Base-by-base conservation (phyloP, 129 eudicot genomes). In the Sambucus nigra region DNA sequence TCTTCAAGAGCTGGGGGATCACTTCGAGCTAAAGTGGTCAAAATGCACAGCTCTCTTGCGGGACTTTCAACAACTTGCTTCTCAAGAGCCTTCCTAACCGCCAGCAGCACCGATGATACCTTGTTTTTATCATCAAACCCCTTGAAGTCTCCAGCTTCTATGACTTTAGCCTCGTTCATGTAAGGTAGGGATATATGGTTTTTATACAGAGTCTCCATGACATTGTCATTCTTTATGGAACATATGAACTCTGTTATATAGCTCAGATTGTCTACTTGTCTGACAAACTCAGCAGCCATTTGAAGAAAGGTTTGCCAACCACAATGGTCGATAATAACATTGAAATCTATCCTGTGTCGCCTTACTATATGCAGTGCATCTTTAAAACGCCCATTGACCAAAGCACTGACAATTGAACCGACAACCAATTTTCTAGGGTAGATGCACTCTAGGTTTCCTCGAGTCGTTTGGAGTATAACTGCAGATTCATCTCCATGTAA, bases 1-100 rank as follows among this genome's bases (percentile, higher is more conserved):
- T 91, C 87, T 78, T 91, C 99, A 54, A 91, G 83, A 53, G 73
- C 83, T 12, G 95, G 99, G 5, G 95, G 99, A 42, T 80, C 94
- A 64, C 81, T 85, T 64, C 80, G 82, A 42, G 99, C 99, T 74
- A 85, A 80, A 53, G 99, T 91, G 52, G 99, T 91, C 73, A 91
- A 72, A 45, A 91, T 91, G 75, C 98, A 91, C 69, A 91, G 89
- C 70, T 91, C 99, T 66, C 99, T 69, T 16, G 80, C 76, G 10
- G 87, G 84, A 64, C 76, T 76, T 75, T 85, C 95, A 24, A 23
- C 64, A 7, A 80, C 51, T 46, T 79, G 58, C 31, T 79, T 89
- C 81, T 91, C 99, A 18, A 91, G 94, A 59, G 94, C 99, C 71
- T 75, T 86, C 54, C 84, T 67, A 26, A 91, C 64, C 4, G 87